These are phyloP conservation scores for Dicorynia guianensis DNA, from an alignment of 306 rosid species.

Conservation along the genomic window DNA sequence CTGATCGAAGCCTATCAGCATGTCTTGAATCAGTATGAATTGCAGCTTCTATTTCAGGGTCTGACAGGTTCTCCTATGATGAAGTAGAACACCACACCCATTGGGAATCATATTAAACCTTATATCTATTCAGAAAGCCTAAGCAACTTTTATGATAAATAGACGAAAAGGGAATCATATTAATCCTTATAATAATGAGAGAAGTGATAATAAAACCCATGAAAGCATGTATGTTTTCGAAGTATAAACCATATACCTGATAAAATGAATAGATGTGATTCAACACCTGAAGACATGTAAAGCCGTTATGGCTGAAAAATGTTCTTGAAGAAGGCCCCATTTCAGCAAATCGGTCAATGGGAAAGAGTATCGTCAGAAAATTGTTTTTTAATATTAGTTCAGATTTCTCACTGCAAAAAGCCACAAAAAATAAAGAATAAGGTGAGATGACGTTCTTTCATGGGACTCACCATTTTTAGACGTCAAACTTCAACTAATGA, in stretches of 20 bases:
- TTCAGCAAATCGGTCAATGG: conserved; percentile 87
- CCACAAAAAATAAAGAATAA: conserved; percentile 1
- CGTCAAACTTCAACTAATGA: background rate
- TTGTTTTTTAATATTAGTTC: conserved; percentile 77
- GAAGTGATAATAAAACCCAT: background rate
- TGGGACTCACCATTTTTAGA: background rate
- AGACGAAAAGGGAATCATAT: too few species aligned
- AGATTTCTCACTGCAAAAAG: conserved; percentile 80
- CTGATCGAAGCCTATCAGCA: conserved; percentile 84
- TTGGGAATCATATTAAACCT: too few species aligned
- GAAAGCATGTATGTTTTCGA: background rate
- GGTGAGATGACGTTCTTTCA: background rate
- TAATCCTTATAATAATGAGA: background rate
- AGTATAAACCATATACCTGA: conserved; percentile 63
- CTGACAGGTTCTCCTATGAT: conserved; percentile 83
- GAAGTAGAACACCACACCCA: conserved; percentile 7
- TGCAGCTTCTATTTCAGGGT: conserved; percentile 80
- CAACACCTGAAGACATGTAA: conserved; percentile 87
- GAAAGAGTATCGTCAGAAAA: conserved; percentile 85
- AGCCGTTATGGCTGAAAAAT: conserved; percentile 66
- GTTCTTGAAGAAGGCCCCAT: conserved; percentile 97
- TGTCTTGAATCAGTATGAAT: conserved; percentile 94
- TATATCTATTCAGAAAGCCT: too few species aligned
- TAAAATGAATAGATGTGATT: conserved; percentile 81
- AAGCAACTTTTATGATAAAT: background rate